Conservation (phyloP, 331 rosid species). For the Quercus tomentella region DNA sequence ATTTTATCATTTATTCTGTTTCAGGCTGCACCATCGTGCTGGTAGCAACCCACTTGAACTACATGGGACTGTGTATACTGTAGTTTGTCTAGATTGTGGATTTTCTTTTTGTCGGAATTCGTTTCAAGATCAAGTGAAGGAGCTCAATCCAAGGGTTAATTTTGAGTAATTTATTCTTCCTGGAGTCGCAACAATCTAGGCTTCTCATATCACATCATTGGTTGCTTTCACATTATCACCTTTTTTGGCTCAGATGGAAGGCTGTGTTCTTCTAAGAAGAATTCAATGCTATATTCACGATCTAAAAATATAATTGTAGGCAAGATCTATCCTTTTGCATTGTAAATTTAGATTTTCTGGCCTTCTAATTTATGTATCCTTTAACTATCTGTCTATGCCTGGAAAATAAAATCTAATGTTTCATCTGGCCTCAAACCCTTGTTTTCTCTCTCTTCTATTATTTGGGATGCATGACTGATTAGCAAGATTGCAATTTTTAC, state of each 20-base stretch:
- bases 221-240: background rate
- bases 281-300: too few relatives aligned
- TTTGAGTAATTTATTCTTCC: background rate
- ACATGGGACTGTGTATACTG: constrained; percentile 93
- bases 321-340: background rate
- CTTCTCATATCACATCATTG: background rate
- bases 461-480: background rate
- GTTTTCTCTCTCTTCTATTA: background rate
- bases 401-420: background rate
- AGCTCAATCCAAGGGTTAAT: constrained; percentile 81
- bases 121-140: constrained; percentile 85
- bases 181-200: background rate
- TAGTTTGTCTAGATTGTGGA: constrained; percentile 68
- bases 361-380: background rate
- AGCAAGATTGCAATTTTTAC: constrained; percentile 11
- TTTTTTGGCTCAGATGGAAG: too few relatives aligned
- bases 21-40: constrained; percentile 91
- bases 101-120: constrained; percentile 58
- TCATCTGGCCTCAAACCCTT: background rate
- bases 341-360: background rate
- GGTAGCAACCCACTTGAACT: constrained; percentile 92
- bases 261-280: too few relatives aligned
- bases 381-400: background rate
- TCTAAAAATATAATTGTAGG: background rate
- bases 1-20: constrained; percentile 23